A percentile compares a stretch with the other conserved stretches of the same genome.
Evolutionary conservation across 2,329 filamentous ascomycete genomes (phyloP).

Genomic region (Hyphodiscus sp.): DNA sequence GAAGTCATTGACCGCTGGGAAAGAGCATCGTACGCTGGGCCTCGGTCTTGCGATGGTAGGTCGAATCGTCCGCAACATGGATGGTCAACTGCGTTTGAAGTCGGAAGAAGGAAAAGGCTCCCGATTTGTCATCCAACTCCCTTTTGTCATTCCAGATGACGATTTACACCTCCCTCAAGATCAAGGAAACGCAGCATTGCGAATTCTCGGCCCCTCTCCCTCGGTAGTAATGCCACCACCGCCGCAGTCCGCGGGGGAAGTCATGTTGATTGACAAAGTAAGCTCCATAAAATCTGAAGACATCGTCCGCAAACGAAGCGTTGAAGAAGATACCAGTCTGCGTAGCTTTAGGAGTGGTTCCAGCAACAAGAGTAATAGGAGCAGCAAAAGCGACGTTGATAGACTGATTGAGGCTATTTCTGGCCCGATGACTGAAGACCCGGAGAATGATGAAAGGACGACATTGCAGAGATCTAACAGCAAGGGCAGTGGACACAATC

Average conservation of each 20-base stretch:
- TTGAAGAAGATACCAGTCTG: conserved; percentile 21
- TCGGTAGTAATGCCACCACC: conserved; percentile 10
- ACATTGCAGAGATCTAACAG: conserved; percentile 17
- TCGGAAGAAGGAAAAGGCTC: conserved; percentile 79
- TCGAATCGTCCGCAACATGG: conserved; percentile 81
- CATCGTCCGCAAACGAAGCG: conserved; percentile 13
- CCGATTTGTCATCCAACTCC: conserved; percentile 72
- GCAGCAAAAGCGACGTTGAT: conserved; percentile 57
- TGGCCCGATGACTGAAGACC: conserved; percentile 44
- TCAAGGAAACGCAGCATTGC: not conserved
- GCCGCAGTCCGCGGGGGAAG: conserved; percentile 41
- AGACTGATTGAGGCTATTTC: conserved; percentile 67
- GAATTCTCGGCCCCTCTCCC: not conserved
- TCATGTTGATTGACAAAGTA: conserved; percentile 52
- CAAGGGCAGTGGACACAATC: conserved; percentile 15
- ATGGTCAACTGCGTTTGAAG: conserved; percentile 77
- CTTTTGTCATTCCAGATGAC: conserved; percentile 57
- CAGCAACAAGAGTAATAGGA: conserved; percentile 32
- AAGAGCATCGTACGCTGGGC: conserved; percentile 53
- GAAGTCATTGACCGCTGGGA: conserved; percentile 14
- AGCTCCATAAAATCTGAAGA: conserved; percentile 22
- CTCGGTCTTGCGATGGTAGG: conserved; percentile 85
- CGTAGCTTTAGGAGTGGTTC: conserved; percentile 24
- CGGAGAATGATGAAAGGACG: conserved; percentile 27
- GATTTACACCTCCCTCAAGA: conserved; percentile 6